These are phyloP conservation scores for Ajuga chamaepitys DNA, from an alignment of 257 asterid genomes.

Conservation along the genomic window DNA sequence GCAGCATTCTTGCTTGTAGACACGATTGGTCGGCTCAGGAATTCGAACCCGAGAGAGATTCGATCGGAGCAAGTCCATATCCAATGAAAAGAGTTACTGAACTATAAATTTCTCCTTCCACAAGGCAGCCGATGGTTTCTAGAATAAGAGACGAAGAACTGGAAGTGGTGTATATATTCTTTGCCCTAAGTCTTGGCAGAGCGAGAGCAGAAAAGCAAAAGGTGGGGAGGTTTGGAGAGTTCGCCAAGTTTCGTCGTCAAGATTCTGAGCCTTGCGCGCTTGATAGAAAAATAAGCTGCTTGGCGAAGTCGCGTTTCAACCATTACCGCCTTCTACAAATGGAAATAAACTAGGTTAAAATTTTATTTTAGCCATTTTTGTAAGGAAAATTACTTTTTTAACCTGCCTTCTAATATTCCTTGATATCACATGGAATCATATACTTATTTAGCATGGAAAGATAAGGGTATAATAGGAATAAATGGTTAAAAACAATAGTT, in stretches of 20 bases:
- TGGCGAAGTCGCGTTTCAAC: neutral
- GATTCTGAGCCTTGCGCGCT: neutral
- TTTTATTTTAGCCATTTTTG: neutral
- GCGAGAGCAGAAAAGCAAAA: slow-evolving; percentile 8
- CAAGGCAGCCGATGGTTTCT: slow-evolving; percentile 6
- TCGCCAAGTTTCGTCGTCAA: neutral
- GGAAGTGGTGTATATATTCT: slow-evolving; percentile 10
- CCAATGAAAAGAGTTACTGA: neutral
- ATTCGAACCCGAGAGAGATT: slow-evolving; percentile 83
- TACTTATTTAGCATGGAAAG: too few species aligned
- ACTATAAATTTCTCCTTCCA: neutral
- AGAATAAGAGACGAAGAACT: neutral
- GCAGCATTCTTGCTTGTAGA: slow-evolving; percentile 96
- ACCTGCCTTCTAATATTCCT: too few species aligned
- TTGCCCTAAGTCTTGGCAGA: slow-evolving; percentile 23
- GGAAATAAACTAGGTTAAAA: neutral
- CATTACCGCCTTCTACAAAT: too few species aligned
- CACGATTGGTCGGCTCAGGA: slow-evolving; percentile 93
- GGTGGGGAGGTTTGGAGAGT: slow-evolving; percentile 20
- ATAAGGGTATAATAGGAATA: too few species aligned
- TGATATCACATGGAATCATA: too few species aligned
- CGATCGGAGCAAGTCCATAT: slow-evolving; percentile 88
- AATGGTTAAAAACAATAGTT: too few species aligned
- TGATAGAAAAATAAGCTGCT: neutral
- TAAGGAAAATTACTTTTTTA: too few species aligned